Evolutionary conservation across 441 rosid species (phyloP), one percentile per base, ranked within the genome.

Genomic region (Adansonia rubrostipa): DNA sequence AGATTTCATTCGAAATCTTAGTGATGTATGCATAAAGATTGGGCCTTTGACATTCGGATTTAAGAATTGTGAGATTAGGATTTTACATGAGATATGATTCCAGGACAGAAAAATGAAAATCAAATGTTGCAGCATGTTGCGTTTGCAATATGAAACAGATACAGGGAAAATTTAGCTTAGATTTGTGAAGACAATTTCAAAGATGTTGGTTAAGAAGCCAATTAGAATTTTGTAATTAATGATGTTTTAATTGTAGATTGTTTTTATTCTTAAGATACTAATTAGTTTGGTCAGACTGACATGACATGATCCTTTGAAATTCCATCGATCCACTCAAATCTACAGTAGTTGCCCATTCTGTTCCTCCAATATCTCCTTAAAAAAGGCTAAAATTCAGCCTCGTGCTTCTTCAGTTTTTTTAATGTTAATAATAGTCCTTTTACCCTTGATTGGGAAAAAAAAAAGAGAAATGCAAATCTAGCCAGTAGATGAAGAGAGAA

Each of bases 301-400:
- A 28, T 28, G 33, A 28, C 33, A 78, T n/a, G 77, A 86, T 83
- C 77, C 81, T 79, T 64, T 74, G 81, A 81, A 85, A 78, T 61
- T 74, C 85, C 75, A 84, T 80, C 61, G 76, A 54, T 81, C 78
- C 82, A 82, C 85, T 79, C 80, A 80, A 78, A 78, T 77, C 85
- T 81, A 65, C 81, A 75, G 80, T 69, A 28, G 33, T 28, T 79
- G 71, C 61, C 63, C 78, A 63, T 75, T 77, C 75, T 74, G 66
- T 72, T 79, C 78, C 84, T 84, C 72, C 67, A 78, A 74, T 66
- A 67, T 84, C 82, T 82, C 85, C 92, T 83, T 77, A 81, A 86
- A 82, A 85, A 87, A 87, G 74, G 90, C 85, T 81, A 85, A 71
- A 86, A 80, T 80, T 80, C 80, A 81, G 87, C 77, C 84, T 81